A percentile compares a stretch with the other conserved stretches of the same genome.
phyloP scores from a whole-genome alignment of 192 early-diverging fungal genomes.

The Coemansia sp. region DNA sequence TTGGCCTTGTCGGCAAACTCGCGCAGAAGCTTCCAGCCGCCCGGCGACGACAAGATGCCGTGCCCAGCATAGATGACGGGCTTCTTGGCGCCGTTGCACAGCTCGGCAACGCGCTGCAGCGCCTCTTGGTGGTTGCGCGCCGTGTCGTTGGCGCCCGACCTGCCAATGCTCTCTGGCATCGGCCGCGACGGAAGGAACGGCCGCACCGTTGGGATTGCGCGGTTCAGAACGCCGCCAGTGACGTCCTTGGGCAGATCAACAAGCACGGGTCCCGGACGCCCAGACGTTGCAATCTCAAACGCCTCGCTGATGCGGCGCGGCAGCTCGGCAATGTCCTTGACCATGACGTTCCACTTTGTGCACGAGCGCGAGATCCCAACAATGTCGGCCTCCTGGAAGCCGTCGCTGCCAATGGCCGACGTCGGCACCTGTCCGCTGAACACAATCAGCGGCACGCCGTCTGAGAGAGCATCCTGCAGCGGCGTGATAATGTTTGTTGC shows the following conservation, averaged over 20 bases:
- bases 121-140: constrained; percentile 56
- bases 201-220: constrained; percentile 72
- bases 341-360: constrained; percentile 99
- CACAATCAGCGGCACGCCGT: constrained; percentile 95
- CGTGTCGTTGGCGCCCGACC: constrained; percentile 55
- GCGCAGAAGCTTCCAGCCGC: constrained; percentile 79
- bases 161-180: constrained; percentile 57
- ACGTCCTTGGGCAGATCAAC: constrained; percentile 99
- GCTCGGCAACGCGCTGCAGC: constrained; percentile 73
- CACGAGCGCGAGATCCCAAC: constrained; percentile 93
- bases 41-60: constrained; percentile 78
- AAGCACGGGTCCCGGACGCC: constrained; percentile 94
- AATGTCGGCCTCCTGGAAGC: constrained; percentile 98
- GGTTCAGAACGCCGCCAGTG: constrained; percentile 83
- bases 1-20: constrained; percentile 85
- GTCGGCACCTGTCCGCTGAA: constrained; percentile 95
- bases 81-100: constrained; percentile 85
- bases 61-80: constrained; percentile 96
- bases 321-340: constrained; percentile 92
- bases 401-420: constrained; percentile 88
- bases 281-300: constrained; percentile 93
- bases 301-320: constrained; percentile 98
- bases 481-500: constrained; percentile 98
- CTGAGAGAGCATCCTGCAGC: constrained; percentile 94
- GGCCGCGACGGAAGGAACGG: constrained; percentile 75